Evolutionary conservation across 2,329 filamentous ascomycete species (phyloP).

Genomic region (Botrytis squamosa): DNA sequence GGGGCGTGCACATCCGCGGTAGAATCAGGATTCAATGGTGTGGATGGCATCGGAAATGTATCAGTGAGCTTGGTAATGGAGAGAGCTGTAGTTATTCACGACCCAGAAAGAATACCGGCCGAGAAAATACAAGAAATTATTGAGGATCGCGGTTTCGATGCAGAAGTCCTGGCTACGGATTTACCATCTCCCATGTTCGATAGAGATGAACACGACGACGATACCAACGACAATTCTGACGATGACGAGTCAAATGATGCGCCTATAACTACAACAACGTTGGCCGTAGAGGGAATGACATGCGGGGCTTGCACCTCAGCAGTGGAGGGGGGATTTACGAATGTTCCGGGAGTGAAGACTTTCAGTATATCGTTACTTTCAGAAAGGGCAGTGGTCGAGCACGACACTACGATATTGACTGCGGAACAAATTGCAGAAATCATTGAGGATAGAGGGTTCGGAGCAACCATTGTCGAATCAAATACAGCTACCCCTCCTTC

Average conservation of each 20-base stretch:
- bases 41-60: slow-evolving; percentile 79
- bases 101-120: slow-evolving; percentile 70
- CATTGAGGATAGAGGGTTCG: slow-evolving; percentile 74
- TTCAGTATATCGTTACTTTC: slow-evolving; percentile 83
- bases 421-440: slow-evolving; percentile 56
- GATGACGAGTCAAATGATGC: slow-evolving; percentile 37
- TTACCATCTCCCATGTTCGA: slow-evolving; percentile 54
- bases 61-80: slow-evolving; percentile 95
- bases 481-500: slow-evolving; percentile 46
- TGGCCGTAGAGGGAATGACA: slow-evolving; percentile 85
- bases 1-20: slow-evolving; percentile 95
- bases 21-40: slow-evolving; percentile 81
- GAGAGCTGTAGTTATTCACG: slow-evolving; percentile 89
- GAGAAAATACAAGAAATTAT: slow-evolving; percentile 81
- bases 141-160: slow-evolving; percentile 89
- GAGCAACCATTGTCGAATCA: slow-evolving; percentile 74
- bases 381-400: slow-evolving; percentile 81
- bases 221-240: slow-evolving; percentile 36
- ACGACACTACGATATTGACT: slow-evolving; percentile 59
- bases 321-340: slow-evolving; percentile 76
- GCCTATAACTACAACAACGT: slow-evolving; percentile 63
- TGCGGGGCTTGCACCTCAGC: slow-evolving; percentile 87
- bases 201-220: slow-evolving; percentile 39
- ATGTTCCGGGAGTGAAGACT: slow-evolving; percentile 67
- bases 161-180: slow-evolving; percentile 81